phyloP scores from a whole-genome alignment of 2,329 filamentous ascomycete genomes.

The Xylariaceae sp. region DNA sequence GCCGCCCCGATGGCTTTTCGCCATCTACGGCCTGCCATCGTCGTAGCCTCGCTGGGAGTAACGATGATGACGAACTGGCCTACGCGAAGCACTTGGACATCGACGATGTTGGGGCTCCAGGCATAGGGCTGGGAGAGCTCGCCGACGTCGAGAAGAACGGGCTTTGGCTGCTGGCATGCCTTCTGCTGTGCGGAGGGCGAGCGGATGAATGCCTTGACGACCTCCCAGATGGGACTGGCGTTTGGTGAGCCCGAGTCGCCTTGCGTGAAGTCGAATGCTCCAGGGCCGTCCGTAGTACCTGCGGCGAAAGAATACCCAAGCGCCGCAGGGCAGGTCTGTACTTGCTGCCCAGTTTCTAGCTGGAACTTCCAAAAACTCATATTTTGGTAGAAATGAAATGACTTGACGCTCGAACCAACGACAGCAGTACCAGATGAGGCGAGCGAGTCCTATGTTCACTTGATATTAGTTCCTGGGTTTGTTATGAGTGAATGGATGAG shows the following conservation, averaged over 20 bases:
- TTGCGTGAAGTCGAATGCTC: constrained; percentile 85
- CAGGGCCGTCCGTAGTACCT: constrained; percentile 83
- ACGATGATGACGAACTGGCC: constrained; percentile 81
- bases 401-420: constrained; percentile 60
- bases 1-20: constrained; percentile 60
- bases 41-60: constrained; percentile 82
- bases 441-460: constrained; percentile 11
- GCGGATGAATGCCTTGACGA: constrained; percentile 65
- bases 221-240: constrained; percentile 69
- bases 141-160: constrained; percentile 80
- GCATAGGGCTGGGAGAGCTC: constrained; percentile 67
- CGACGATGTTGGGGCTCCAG: constrained; percentile 85
- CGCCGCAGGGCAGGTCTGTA: constrained; percentile 74
- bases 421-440: constrained; percentile 41
- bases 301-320: constrained; percentile 86
- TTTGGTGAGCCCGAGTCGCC: constrained; percentile 65
- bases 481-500: background rate
- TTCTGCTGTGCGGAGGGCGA: constrained; percentile 63
- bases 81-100: constrained; percentile 76
- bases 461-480: background rate
- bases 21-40: constrained; percentile 88
- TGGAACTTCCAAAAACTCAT: constrained; percentile 68
- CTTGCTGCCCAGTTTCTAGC: constrained; percentile 64
- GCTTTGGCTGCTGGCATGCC: constrained; percentile 73
- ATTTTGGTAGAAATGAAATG: constrained; percentile 76